Evolutionary conservation across 140 eudicot species (phyloP), one percentile per base, ranked within the genome.

Genomic region (Cichorium intybus): DNA sequence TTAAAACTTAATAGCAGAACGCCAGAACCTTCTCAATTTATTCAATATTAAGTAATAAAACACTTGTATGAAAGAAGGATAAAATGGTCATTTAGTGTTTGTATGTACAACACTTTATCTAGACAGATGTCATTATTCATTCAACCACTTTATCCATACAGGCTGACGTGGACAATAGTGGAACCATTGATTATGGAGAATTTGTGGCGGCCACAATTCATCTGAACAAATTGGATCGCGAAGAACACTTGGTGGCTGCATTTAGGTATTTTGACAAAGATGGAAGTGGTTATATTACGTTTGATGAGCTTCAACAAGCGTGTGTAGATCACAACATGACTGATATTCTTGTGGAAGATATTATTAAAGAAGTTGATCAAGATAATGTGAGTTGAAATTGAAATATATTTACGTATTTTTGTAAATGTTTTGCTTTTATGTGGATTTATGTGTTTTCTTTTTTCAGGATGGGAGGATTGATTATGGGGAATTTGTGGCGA

Each of bases 151-250:
- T n/a, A n/a, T n/a, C n/a, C n/a, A n/a, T n/a, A n/a, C 87, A 87
- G 96, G 96, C 96, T 65, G 96, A 87, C 58, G 89, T 87, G 68
- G 96, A 87, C 82, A 87, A 87, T 50, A 84, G 82, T 75, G 97
- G 97, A 48, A 89, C 95, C 23, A 89, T 89, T 31, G 97, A 89
- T 72, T 89, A 89, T 69, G 95, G 89, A 33, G 97, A 89, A 77
- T 89, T 89, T 58, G 80, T 89, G 39, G 97, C 97, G 2, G 95
- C 95, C 18, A 89, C 95, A 29, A 77, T 89, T 54, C 97, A 89
- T 69, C 78, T 89, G 33, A 89, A 89, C 84, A 89, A 89, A 75
- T 80, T 89, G 31, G 97, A 89, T 50, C 86, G 95, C 0, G 97
- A 89, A 62, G 97, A 89, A 64, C 95, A 89, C 67, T 85, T 89